Base-by-base conservation (phyloP, 2,329 filamentous ascomycete species). In the Grosmannia huntii region DNA sequence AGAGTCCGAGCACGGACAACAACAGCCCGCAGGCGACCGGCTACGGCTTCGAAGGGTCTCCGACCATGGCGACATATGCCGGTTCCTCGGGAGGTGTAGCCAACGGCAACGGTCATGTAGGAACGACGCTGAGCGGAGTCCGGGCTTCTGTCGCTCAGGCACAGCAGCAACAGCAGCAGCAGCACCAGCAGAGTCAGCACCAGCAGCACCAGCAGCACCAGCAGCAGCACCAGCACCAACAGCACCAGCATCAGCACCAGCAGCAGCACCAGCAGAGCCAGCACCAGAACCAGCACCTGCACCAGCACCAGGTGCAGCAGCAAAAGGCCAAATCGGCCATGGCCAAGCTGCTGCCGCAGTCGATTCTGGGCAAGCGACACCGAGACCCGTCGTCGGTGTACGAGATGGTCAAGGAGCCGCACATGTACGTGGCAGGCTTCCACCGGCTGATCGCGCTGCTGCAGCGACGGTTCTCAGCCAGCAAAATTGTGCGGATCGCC, bases 361-460 rank as follows among this genome's bases (percentile, higher is more conserved):
- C 77, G 12, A 71, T 81, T 28, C 68, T 82, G n/a, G 75, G 76
- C 50, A 85, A 84, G 68, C 76, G 82, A 27, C 75, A 77, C 57
- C 76, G 82, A 46, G 90, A 96, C 67, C 87, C 91, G 5, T 91
- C 89, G 0, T 81, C 83, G 54, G 89, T 97, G 58, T 99, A 97
- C 70, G 85, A 91, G 62, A 87, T 83, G 48, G 90, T 99, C 66
- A 90, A 87, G 61, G 86, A 94, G 66, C 91, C 94, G 5, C 96
- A 97, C 68, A 85, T 89, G 11, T 97, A 97, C 67, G 90, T 91
- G 1, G 82, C 83, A 50, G 90, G 89, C 23, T 97, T 96, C 69
- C 94, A 99, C 71, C 87, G 86, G 63, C 81, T 97, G 62, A 90
- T 90, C 50, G 84, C 84, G 10, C 85, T 91, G 62, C 78, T 96